phyloP scores from a whole-genome alignment of 116 monocot species.

The Posidonia oceanica region DNA sequence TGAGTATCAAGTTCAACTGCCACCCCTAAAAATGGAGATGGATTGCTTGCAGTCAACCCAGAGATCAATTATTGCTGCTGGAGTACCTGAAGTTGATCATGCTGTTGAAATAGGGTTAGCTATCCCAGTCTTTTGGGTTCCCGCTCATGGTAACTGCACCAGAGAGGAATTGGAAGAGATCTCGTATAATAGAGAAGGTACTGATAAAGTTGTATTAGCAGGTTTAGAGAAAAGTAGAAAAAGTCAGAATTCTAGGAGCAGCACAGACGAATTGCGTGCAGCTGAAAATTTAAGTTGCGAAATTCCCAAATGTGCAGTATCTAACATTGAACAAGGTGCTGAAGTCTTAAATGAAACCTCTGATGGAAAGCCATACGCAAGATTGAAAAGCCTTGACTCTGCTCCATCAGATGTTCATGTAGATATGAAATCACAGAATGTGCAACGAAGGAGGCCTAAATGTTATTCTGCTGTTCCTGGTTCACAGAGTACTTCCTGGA shows the following conservation, averaged over 20 bases:
- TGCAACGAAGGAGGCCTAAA: background rate
- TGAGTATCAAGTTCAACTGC: slow-evolving; percentile 69
- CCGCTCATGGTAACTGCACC: background rate
- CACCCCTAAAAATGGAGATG: slow-evolving; percentile 19
- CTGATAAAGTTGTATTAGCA: background rate
- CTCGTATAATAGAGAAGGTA: background rate
- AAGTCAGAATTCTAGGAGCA: background rate
- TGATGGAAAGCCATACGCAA: background rate
- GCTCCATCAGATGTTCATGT: background rate
- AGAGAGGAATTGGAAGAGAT: background rate
- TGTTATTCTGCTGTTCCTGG: slow-evolving; percentile 31
- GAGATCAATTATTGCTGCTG: slow-evolving; percentile 2
- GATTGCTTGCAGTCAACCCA: slow-evolving; percentile 10
- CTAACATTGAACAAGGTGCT: slow-evolving; percentile 9
- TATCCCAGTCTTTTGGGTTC: slow-evolving; percentile 55
- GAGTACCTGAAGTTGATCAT: slow-evolving; percentile 9
- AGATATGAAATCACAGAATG: slow-evolving; percentile 2
- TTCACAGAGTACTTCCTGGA: slow-evolving; percentile 31
- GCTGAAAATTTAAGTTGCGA: slow-evolving; percentile 2
- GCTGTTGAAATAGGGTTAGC: slow-evolving; percentile 24
- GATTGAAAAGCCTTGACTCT: background rate
- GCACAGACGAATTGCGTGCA: background rate
- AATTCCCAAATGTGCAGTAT: background rate
- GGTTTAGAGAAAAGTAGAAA: background rate
- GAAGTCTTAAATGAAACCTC: slow-evolving; percentile 10